Base-by-base conservation (phyloP, 306 rosid genomes). In the Rubus parviflorus region DNA sequence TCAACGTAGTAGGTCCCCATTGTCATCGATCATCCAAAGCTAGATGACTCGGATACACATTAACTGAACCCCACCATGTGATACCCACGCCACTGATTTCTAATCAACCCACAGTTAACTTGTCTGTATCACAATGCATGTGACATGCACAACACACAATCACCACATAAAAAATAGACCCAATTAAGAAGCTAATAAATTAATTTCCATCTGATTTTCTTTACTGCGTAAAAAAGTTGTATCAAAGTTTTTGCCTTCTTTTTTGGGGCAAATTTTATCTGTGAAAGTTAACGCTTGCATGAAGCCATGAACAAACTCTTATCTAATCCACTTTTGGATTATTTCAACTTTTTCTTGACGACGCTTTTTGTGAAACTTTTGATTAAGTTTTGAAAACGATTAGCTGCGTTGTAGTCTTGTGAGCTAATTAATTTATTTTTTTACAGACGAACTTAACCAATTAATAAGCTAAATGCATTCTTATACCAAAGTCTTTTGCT, bases 11-110 rank as follows among this genome's bases (percentile, higher is more conserved):
- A 75, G 82, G 71, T 73, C 83, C 78, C 22, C 23, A 5, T 30
- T 30, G 2, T 30, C 35, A 30, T 30, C 1, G 1, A 30, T 63
- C 65, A 81, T 25, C 67, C 41, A 7, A 7, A 35, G 48, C 35
- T 30, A 30, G 75, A 81, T 80, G 78, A 83, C 68, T 81, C 85
- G 62, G 84, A 87, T 68, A 19, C 40, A 68, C 35, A 61, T 56
- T 71, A 45, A 45, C 11, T 2, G 79, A 67, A 37, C 58, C 84
- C 78, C 62, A 47, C 83, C 93, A 87, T 83, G 89, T 87, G 91
- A 80, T 72, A 43, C 61, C 84, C 86, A 82, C 42, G 41, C 46
- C 75, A 40, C 73, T 25, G 45, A 54, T 74, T 20, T 75, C 35
- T 22, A 61, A 61, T 61, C 63, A 23, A 3, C 22, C 61, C 77